Conservation (phyloP, 495 filamentous ascomycete genomes). For the Xylaria bambusicola region DNA sequence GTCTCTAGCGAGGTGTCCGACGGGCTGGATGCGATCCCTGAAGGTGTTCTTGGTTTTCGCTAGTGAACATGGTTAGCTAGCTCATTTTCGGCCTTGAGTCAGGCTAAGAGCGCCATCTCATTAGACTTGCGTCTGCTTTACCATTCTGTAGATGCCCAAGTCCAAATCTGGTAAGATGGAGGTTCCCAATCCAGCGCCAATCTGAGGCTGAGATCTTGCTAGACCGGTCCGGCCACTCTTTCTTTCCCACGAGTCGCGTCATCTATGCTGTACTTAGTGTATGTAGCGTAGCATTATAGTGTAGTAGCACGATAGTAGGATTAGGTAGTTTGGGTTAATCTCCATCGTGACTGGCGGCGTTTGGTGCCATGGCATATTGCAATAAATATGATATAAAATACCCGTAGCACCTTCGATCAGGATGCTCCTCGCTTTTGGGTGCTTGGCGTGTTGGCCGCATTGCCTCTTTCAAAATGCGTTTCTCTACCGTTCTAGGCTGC, state of each 20-base stretch:
- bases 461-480: slow-evolving; percentile 20
- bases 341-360: neutral
- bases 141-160: neutral
- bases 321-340: too few relatives aligned
- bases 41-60: too few relatives aligned
- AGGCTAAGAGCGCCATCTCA: slow-evolving; percentile 8
- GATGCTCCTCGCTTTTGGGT: neutral
- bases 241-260: neutral
- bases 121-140: slow-evolving; percentile 4
- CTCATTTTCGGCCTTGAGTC: too few relatives aligned
- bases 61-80: too few relatives aligned
- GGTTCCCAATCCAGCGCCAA: too few relatives aligned
- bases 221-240: neutral
- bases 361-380: neutral
- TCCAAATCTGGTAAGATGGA: slow-evolving; percentile 1
- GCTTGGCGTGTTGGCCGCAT: slow-evolving; percentile 1
- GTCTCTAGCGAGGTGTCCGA: too few relatives aligned
- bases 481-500: slow-evolving; percentile 14
- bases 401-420: neutral
- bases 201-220: slow-evolving; percentile 4
- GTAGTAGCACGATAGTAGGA: too few relatives aligned
- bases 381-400: too few relatives aligned
- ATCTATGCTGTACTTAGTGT: neutral
- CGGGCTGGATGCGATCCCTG: too few relatives aligned
- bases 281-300: neutral